phyloP scores from a whole-genome alignment of 306 rosid species.

The Vigna trinervia region DNA sequence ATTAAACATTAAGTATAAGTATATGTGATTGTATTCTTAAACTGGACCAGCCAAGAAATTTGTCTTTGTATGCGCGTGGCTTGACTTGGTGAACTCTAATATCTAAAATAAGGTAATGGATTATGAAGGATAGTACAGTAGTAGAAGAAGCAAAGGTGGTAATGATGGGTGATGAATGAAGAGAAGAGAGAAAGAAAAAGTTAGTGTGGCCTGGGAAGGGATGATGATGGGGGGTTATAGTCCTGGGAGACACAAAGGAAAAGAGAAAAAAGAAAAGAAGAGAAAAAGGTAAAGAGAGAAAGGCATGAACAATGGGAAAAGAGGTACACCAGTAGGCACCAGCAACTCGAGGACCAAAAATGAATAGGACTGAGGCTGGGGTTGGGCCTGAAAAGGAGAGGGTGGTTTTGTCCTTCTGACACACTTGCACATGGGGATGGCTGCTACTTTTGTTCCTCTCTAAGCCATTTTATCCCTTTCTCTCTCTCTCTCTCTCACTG shows the following conservation, averaged over 20 bases:
- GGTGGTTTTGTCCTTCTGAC: constrained; percentile 47
- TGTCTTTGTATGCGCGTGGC: neutral
- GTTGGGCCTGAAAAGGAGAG: constrained; percentile 46
- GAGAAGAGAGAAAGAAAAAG: neutral
- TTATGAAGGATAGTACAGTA: neutral
- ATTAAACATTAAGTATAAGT: too few species aligned
- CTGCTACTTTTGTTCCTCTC: constrained; percentile 42
- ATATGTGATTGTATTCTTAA: neutral
- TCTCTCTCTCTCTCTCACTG: too few species aligned
- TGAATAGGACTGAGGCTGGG: constrained; percentile 52
- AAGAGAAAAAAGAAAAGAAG: neutral
- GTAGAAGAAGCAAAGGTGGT: constrained; percentile 22
- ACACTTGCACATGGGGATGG: constrained; percentile 62
- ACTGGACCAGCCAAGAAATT: neutral
- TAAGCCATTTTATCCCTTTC: neutral
- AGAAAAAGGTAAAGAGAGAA: constrained; percentile 24
- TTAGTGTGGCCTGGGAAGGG: constrained; percentile 22
- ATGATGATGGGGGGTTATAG: constrained; percentile 43
- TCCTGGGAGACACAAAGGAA: constrained; percentile 30
- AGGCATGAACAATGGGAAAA: constrained; percentile 38
- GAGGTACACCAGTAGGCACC: constrained; percentile 25
- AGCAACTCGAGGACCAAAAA: constrained; percentile 51
- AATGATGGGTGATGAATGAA: constrained; percentile 27
- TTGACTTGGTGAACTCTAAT: neutral
- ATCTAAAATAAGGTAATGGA: neutral